Conservation (phyloP, 2,329 filamentous ascomycete genomes). For the Coniosporium tulheliwenetii region DNA sequence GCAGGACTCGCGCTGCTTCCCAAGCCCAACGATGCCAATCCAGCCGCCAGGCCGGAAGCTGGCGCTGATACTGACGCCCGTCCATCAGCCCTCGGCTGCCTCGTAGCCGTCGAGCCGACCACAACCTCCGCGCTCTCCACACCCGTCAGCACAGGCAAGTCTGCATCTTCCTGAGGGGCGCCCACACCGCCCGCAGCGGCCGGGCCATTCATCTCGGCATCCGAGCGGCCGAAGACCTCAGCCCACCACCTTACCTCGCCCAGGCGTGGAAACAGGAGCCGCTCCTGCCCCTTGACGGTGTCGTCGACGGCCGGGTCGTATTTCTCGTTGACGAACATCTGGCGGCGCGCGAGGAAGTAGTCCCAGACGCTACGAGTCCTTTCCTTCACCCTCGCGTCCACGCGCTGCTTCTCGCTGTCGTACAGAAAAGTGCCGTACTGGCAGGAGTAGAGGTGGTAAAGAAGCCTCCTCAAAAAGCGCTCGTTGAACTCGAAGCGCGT, state of each 20-base stretch:
- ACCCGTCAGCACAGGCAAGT: neutral
- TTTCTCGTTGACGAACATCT: conserved; percentile 68
- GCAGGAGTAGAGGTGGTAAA: conserved; percentile 90
- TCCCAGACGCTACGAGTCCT: conserved; percentile 84
- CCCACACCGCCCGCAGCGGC: no score
- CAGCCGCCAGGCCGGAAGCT: neutral
- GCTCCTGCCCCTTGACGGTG: conserved; percentile 60
- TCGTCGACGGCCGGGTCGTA: conserved; percentile 69
- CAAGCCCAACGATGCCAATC: neutral
- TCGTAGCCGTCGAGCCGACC: neutral
- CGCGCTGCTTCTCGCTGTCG: conserved; percentile 82
- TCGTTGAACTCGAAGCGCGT: conserved; percentile 94
- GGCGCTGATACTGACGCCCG: neutral
- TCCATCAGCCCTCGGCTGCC: neutral
- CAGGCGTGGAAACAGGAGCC: conserved; percentile 65
- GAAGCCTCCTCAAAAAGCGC: conserved; percentile 69
- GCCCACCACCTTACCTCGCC: conserved; percentile 88
- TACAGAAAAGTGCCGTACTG: conserved; percentile 96
- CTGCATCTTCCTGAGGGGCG: neutral
- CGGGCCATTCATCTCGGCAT: conserved; percentile 81
- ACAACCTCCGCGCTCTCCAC: neutral
- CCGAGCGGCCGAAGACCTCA: conserved; percentile 68
- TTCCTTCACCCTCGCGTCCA: conserved; percentile 51
- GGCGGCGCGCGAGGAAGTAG: conserved; percentile 70
- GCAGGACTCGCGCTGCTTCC: neutral